Evolutionary conservation across 2,329 filamentous ascomycete genomes (phyloP), one percentile per base, ranked within the genome.

Genomic region (Elsinoe batatas): DNA sequence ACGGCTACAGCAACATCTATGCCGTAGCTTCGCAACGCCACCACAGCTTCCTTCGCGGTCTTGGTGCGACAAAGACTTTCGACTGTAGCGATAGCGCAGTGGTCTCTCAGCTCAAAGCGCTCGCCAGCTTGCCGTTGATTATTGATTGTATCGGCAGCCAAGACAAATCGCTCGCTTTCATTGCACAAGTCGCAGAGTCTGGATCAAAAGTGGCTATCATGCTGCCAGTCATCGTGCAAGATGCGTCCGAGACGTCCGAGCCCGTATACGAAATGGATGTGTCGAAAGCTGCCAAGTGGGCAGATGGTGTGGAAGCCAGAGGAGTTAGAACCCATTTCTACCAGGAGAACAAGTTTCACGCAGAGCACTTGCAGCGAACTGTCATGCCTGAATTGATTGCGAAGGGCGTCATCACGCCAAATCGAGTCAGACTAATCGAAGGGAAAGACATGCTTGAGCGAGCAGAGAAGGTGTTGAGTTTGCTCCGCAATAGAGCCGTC

Each of bases 321-420:
- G 81, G 81, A 3, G 80, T 83, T 6, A 68, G 79, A 57, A 81
- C 80, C 12, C 74, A 78, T 65, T 77, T 75, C 58, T 81, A 80
- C 59, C 66, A 69, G 8, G 63, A 76, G 76, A 81, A 83, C 58
- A 69, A 75, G 13, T 72, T 78, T 42, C 78, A 81, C 67, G 79
- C 75, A 58, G 67, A 80, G 46, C 74, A 78, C 50, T 65, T 81
- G 35, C 77, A 81, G 61, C 66, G 75, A 0, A 76, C 79, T 12
- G 79, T 83, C 53, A 74, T 83, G 62, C 77, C 77, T 1, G 61
- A 70, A 0, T 60, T 82, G 59, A 60, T 78, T 32, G 67, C 63
- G 6, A 56, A 69, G 11, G 65, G 71, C 0, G 62, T 70, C 5
- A 67, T 76, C 3, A 67, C 68, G 60, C 72, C 74, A 10, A 74